A percentile compares a stretch with the other conserved stretches of the same genome.
Conservation (phyloP, 164 flowering plant species). For the Vitis cinerea region DNA sequence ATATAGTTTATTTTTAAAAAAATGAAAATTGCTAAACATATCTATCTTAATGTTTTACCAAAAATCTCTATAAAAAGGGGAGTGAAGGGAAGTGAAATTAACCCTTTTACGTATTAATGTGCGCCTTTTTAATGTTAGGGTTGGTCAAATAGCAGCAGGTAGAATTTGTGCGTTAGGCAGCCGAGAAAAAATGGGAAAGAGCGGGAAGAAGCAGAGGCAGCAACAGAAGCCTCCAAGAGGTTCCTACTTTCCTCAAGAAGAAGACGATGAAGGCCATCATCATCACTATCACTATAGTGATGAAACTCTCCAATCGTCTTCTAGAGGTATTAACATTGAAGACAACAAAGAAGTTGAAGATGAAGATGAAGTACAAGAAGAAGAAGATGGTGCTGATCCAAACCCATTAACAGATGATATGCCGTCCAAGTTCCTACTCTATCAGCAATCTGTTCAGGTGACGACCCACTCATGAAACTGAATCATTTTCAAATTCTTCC, state of each 20-base stretch:
- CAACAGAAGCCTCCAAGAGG: constrained; percentile 22
- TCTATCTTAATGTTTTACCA: too few relatives aligned
- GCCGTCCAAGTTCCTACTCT: constrained; percentile 77
- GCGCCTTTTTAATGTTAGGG: neutral
- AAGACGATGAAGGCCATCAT: constrained; percentile 17
- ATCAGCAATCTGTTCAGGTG: constrained; percentile 95
- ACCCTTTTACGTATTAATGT: too few relatives aligned
- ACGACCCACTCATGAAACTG: neutral
- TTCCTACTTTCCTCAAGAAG: constrained; percentile 23
- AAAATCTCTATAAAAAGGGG: too few relatives aligned
- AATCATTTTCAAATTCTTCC: neutral
- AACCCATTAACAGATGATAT: constrained; percentile 14
- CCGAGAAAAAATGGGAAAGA: constrained; percentile 53
- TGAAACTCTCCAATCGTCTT: neutral
- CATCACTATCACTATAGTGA: too few relatives aligned
- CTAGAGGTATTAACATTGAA: neutral
- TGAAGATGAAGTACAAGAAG: constrained; percentile 17
- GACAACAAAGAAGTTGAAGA: constrained; percentile 27
- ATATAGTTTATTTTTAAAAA: too few relatives aligned
- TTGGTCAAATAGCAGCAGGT: too few relatives aligned
- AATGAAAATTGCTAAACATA: too few relatives aligned
- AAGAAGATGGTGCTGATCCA: constrained; percentile 10
- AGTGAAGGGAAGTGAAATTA: too few relatives aligned
- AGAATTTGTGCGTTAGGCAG: neutral
- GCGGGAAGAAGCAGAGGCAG: constrained; percentile 65